phyloP scores from a whole-genome alignment of 345 rosid genomes.

The Acer yangbiense region DNA sequence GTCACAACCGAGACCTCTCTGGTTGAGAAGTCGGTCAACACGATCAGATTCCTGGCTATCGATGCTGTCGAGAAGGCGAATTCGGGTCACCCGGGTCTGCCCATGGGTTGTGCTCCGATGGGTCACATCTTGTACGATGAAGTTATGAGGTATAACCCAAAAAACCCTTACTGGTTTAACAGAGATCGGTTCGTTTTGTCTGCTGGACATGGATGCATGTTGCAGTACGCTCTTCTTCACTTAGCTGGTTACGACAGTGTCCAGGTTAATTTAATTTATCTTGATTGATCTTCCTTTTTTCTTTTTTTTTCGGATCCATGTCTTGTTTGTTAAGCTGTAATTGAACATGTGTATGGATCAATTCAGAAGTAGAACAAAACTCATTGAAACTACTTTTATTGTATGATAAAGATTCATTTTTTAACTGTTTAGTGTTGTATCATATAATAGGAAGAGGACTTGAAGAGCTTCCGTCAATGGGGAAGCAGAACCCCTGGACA shows the following conservation, averaged over 20 bases:
- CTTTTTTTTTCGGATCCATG: not conserved
- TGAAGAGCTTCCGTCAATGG: slow-evolving; percentile 90
- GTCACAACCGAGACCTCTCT: slow-evolving; percentile 60
- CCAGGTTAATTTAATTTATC: slow-evolving; percentile 34
- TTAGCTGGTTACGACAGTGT: slow-evolving; percentile 97
- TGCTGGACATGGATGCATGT: slow-evolving; percentile 97
- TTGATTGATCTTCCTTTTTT: not conserved
- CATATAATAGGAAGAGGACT: slow-evolving; percentile 77
- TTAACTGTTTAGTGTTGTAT: not conserved
- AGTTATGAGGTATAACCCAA: slow-evolving; percentile 87
- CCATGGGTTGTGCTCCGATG: slow-evolving; percentile 98
- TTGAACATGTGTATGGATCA: not conserved
- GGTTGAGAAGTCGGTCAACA: slow-evolving; percentile 77
- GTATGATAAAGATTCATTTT: not conserved
- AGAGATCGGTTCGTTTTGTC: slow-evolving; percentile 95
- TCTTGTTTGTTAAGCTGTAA: not conserved
- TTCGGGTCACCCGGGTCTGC: slow-evolving; percentile 96
- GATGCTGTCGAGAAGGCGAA: slow-evolving; percentile 98
- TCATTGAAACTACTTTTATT: not conserved
- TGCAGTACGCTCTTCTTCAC: slow-evolving; percentile 91
- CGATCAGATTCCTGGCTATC: slow-evolving; percentile 82
- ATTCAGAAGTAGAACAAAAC: not conserved
- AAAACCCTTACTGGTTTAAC: slow-evolving; percentile 97
- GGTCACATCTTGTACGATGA: slow-evolving; percentile 91
- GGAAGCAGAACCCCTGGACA: slow-evolving; percentile 99